These are phyloP conservation scores for Candida buenavistaensis DNA, from an alignment of 1,139 yeast species.

Conservation along the genomic window DNA sequence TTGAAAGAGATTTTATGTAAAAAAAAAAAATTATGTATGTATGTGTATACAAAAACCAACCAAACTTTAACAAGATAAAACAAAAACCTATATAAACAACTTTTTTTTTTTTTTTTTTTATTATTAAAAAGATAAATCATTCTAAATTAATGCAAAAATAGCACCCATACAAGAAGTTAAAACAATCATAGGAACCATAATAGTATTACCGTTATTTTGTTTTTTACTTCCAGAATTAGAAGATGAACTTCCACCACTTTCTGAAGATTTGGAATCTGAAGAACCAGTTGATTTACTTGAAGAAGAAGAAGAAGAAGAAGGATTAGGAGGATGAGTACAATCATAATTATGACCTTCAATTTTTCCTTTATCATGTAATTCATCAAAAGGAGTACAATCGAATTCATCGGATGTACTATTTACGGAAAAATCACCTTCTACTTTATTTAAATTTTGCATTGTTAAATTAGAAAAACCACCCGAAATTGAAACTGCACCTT, in stretches of 20 bases:
- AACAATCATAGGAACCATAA: slow-evolving; percentile 7
- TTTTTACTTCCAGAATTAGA: slow-evolving; percentile 10
- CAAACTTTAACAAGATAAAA: background rate
- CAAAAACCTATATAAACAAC: background rate
- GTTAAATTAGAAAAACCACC: slow-evolving; percentile 44
- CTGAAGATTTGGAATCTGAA: slow-evolving; percentile 10
- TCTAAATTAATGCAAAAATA: slow-evolving; percentile 4
- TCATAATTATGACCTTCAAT: slow-evolving; percentile 49
- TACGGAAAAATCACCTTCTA: slow-evolving; percentile 46
- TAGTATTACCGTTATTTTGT: slow-evolving; percentile 5
- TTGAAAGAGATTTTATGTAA: slow-evolving; percentile 1
- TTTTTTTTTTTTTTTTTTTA: too few relatives aligned
- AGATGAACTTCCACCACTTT: slow-evolving; percentile 8
- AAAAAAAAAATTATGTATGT: background rate
- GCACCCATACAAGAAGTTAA: slow-evolving; percentile 5
- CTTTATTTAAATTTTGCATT: slow-evolving; percentile 36
- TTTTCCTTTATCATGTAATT: slow-evolving; percentile 31
- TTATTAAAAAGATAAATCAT: too few relatives aligned
- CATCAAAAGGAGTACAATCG: slow-evolving; percentile 37
- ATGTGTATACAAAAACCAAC: background rate
- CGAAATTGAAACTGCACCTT: slow-evolving; percentile 44
- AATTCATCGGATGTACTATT: slow-evolving; percentile 39
- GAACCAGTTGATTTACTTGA: slow-evolving; percentile 6
- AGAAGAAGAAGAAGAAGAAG: slow-evolving; percentile 19
- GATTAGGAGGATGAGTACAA: slow-evolving; percentile 37